phyloP scores from a whole-genome alignment of 1,284 basidiomycete species.

The Tranzscheliella williamsii region DNA sequence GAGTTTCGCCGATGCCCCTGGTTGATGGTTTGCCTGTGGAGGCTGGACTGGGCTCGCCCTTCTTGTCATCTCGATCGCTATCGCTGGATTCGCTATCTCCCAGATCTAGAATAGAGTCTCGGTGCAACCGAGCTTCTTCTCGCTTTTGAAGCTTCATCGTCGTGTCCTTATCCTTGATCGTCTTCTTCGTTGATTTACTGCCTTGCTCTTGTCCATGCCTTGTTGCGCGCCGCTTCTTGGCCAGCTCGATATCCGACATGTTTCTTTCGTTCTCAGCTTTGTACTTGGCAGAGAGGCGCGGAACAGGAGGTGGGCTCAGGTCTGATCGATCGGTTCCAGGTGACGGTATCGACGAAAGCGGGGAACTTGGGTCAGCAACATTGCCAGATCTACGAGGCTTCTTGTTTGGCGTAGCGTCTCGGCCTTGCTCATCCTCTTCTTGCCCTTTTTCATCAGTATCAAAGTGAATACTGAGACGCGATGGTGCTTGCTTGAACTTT shows the following conservation, averaged over 20 bases:
- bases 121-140: conserved; percentile 28
- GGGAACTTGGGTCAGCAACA: conserved; percentile 36
- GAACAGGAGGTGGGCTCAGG: conserved; percentile 21
- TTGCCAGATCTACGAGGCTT: conserved; percentile 41
- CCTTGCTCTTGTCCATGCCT: conserved; percentile 10
- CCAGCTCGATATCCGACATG: conserved; percentile 18
- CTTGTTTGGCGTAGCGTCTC: conserved; percentile 11
- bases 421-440: conserved; percentile 1
- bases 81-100: conserved; percentile 40
- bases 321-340: conserved; percentile 14
- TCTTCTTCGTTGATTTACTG: conserved; percentile 1
- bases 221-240: conserved; percentile 27
- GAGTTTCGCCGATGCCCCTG: too few relatives aligned
- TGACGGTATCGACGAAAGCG: conserved; percentile 31
- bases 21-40: too few relatives aligned
- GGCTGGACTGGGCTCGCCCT: neutral
- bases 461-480: neutral
- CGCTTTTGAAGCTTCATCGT: conserved; percentile 20
- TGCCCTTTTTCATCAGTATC: conserved; percentile 1
- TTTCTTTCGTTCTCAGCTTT: conserved; percentile 18
- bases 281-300: conserved; percentile 16
- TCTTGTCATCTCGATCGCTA: conserved; percentile 5
- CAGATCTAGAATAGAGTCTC: conserved; percentile 31
- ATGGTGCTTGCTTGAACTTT: neutral
- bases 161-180: conserved; percentile 17